Evolutionary conservation across 1,284 basidiomycete genomes (phyloP).

Genomic region (Ustilago shanxiensis): DNA sequence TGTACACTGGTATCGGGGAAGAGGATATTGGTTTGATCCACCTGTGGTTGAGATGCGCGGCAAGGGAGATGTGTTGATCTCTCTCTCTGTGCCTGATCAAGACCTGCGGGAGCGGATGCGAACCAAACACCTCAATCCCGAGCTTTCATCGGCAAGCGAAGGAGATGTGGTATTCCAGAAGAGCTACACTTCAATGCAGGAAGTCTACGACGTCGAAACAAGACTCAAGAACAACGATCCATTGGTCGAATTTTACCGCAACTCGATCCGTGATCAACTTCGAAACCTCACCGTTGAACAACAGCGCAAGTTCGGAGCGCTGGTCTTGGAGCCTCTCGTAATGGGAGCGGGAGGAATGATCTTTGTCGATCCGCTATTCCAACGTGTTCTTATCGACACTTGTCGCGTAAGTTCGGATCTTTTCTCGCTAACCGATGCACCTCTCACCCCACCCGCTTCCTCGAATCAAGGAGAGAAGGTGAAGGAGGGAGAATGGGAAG

Average conservation of each 20-base stretch:
- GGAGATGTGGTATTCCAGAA: constrained; percentile 21
- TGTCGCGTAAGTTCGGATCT: constrained; percentile 76
- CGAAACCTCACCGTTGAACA: constrained; percentile 72
- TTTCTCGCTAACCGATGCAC: constrained; percentile 70
- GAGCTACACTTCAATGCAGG: constrained; percentile 73
- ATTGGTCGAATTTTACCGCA: constrained; percentile 78
- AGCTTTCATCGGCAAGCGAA: neutral
- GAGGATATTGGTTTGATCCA: constrained; percentile 93
- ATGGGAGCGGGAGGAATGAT: constrained; percentile 98
- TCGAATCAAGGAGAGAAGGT: neutral
- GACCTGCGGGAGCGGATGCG: constrained; percentile 24
- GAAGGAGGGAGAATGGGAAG: constrained; percentile 74
- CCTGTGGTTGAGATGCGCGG: constrained; percentile 79
- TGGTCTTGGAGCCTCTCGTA: constrained; percentile 91
- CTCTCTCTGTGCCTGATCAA: constrained; percentile 11
- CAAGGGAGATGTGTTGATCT: constrained; percentile 44
- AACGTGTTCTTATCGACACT: constrained; percentile 85
- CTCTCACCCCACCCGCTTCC: constrained; percentile 32
- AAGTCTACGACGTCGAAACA: constrained; percentile 80
- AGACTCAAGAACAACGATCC: constrained; percentile 74
- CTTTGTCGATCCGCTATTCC: constrained; percentile 97
- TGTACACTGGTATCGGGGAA: constrained; percentile 94
- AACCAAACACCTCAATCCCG: constrained; percentile 4
- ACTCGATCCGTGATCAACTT: constrained; percentile 76
- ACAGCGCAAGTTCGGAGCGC: constrained; percentile 74